Base-by-base conservation (phyloP, 805 yeast genomes). In the Yamadazyma akitaensis region DNA sequence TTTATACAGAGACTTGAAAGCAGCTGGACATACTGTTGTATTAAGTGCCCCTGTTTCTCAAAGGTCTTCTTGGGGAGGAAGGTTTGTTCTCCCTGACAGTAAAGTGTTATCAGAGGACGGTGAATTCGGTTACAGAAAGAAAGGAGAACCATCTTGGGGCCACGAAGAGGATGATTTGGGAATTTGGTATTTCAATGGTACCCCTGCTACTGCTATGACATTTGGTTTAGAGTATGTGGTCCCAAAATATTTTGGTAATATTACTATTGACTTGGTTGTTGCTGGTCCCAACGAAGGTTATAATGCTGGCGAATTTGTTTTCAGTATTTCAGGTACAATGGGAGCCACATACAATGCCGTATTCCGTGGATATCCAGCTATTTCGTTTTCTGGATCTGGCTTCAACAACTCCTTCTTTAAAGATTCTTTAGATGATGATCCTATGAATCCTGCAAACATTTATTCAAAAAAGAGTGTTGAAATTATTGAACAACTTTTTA, bases 111-210 rank as follows among this genome's bases (percentile, higher is more conserved):
- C 43, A 41, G 63, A 67, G 26, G 71, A 75, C 50, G 81, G 75
- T 44, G 74, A 70, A 50, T 78, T 78, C 53, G 58, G 53, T 37
- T 76, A 75, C 59, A 72, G 66, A 50, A 66, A 65, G 48, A 61
- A 57, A 2, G 83, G 82, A 36, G 68, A 68, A 21, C 80, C 81
- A 51, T 68, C 80, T 19, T 78, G 81, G 80, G 82, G 80, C 40
- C 73, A 73, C 53, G 82, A 78, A 46, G 55, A 44, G 14, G 49
- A 57, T 43, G 56, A 58, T 40, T n/a, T 26, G 43, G 67, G 73
- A 48, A 61, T 73, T 51, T 77, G 82, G 81, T 77, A 77, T 59
- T 75, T 77, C 65, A 75, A 76, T 53, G 81, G 79, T 50, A 74
- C 81, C 14, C 82, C 82, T 48, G 77, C 80, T 40, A 69, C 79